Conservation (phyloP, 495 filamentous ascomycete genomes). For the Hypoxylon crocopeplum region DNA sequence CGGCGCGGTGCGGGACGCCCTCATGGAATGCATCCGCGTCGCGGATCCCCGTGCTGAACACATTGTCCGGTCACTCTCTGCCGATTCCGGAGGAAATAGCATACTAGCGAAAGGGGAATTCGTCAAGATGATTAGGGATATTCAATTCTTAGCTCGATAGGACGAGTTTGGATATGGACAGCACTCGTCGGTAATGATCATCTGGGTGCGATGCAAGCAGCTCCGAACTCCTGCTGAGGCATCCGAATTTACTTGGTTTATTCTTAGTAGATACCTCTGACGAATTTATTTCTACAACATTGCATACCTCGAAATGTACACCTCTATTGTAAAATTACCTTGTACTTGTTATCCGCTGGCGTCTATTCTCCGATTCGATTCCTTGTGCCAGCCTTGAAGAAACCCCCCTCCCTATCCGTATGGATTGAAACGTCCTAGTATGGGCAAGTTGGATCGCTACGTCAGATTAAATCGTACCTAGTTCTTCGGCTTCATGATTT, state of each 20-base stretch:
- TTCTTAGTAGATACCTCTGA: background rate
- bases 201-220: background rate
- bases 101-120: conserved; percentile 17
- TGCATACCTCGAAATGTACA: conserved; percentile 3
- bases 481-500: too few relatives aligned
- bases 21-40: conserved; percentile 60
- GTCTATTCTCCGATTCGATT: background rate
- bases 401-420: too few relatives aligned
- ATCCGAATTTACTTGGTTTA: background rate
- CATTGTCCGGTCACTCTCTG: background rate
- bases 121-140: conserved; percentile 15
- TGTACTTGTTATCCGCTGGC: too few relatives aligned
- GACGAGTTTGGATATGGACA: background rate
- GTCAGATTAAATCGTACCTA: too few relatives aligned
- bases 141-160: background rate
- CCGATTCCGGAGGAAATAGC: background rate
- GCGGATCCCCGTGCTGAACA: conserved; percentile 49
- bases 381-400: background rate
- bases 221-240: background rate
- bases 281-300: background rate
- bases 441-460: too few relatives aligned
- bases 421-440: too few relatives aligned
- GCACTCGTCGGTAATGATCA: too few relatives aligned
- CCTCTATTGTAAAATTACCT: too few relatives aligned
- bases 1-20: conserved; percentile 42